Base-by-base conservation (phyloP, 371 early-diverging fungal species). In the Mucor piriformis region DNA sequence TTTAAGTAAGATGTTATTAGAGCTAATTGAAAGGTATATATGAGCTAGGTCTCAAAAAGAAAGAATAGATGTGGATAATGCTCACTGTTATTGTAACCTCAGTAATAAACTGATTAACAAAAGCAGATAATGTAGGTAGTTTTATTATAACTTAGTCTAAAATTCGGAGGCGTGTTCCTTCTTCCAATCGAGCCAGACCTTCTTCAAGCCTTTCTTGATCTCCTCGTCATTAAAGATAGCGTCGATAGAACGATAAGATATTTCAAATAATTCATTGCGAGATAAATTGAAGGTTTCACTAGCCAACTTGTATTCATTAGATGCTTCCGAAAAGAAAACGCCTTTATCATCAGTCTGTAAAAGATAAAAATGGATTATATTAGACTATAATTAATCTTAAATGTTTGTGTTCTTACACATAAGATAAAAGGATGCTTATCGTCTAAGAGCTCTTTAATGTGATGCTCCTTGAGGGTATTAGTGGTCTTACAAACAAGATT, bases 401-500 rank as follows among this genome's bases (percentile, higher is more conserved):
- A n/a, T n/a, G n/a, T 18, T 42, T 18, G 4, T 20, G 3, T 11
- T 71, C 79, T 83, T 77, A 81, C 86, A 59, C 87, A 88, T 34
- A 85, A 68, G 20, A 76, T 67, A 57, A 80, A 83, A 1, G 87
- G 82, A 46, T 84, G 84, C 4, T 61, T 62, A 21, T 69, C 73
- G 5, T 53, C 27, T n/a, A 81, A 64, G 1, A 78, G 66, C 4
- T 80, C 81, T 49, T 71, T 75, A 46, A 87, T 50, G 57, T 85
- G 87, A 60, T 89, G 89, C 6, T 74, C 76, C 35, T 76, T 74
- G 58, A 69, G 75, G 18, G 64, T 56, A 1, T 63, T 42, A 0
- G 83, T 84, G 0, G 88, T 87, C 48, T 83, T 81, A 54, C 83
- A 74, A 7, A 85, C 37, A 0, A 89, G 53, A 53, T 89, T 89